A percentile compares a stretch with the other conserved stretches of the same genome.
These are phyloP conservation scores for Coemansia reversa DNA, from an alignment of 192 early-diverging fungal genomes.

Conservation along the genomic window DNA sequence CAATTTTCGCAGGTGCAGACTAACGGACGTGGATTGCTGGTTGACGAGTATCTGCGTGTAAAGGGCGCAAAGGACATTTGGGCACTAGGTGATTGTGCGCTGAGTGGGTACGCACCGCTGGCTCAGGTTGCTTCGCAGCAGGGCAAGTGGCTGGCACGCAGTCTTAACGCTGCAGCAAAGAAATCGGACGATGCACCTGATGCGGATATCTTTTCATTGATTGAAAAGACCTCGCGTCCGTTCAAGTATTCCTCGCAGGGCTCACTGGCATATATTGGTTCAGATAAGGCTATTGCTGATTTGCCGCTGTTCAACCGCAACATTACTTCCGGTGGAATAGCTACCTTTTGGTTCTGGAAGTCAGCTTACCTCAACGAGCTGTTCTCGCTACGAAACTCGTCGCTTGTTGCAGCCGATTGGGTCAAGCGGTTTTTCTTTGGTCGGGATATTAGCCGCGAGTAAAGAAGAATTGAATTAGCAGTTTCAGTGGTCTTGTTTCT, in stretches of 20 bases:
- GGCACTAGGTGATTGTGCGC: conserved; percentile 89
- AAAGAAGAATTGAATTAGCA: conserved; percentile 19
- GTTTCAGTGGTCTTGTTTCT: neutral
- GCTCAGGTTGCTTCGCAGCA: conserved; percentile 91
- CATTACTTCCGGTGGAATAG: conserved; percentile 64
- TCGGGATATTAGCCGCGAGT: conserved; percentile 89
- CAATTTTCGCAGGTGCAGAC: conserved; percentile 43
- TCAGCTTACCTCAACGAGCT: conserved; percentile 74
- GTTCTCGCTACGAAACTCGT: conserved; percentile 80
- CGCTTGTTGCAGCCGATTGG: conserved; percentile 88
- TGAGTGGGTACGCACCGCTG: conserved; percentile 72
- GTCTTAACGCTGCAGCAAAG: conserved; percentile 56
- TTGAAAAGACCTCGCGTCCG: conserved; percentile 48
- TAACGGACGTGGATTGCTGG: conserved; percentile 62
- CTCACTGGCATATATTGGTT: conserved; percentile 88
- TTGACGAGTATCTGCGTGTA: conserved; percentile 75
- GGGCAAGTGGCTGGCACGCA: conserved; percentile 78
- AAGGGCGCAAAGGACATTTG: conserved; percentile 68
- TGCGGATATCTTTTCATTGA: conserved; percentile 26
- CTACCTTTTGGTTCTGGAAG: conserved; percentile 78
- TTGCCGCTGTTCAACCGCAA: conserved; percentile 74
- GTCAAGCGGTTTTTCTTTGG: conserved; percentile 87
- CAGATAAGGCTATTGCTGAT: conserved; percentile 94
- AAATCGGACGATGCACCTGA: conserved; percentile 2
- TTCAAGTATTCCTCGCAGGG: conserved; percentile 87